Evolutionary conservation across 192 early-diverging fungal species (phyloP).

Genomic region (Linnemannia schmuckeri): DNA sequence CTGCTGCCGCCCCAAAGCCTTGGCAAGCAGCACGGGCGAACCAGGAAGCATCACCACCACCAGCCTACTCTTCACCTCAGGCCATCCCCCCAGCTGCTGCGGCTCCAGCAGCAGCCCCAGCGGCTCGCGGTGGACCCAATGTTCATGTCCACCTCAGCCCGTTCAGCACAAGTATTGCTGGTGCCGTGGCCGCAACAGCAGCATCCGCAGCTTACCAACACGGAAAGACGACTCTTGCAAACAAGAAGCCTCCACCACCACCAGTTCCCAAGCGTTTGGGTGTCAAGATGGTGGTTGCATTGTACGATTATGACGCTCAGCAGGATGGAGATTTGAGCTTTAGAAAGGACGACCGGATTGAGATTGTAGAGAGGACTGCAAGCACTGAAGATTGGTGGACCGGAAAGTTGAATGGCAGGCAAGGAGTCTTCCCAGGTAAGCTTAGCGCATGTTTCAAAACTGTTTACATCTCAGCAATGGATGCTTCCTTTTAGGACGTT

Average conservation of each 20-base stretch:
- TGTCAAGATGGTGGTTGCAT: slow-evolving; percentile 71
- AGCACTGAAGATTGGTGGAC: slow-evolving; percentile 89
- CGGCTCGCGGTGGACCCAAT: slow-evolving; percentile 27
- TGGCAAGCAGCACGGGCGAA: slow-evolving; percentile 19
- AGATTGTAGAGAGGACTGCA: slow-evolving; percentile 73
- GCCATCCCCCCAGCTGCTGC: slow-evolving; percentile 23
- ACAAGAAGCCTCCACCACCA: slow-evolving; percentile 56
- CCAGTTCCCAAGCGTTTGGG: slow-evolving; percentile 36
- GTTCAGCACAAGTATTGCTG: slow-evolving; percentile 43
- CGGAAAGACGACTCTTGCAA: slow-evolving; percentile 7
- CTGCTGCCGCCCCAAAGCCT: slow-evolving; percentile 28
- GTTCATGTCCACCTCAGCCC: slow-evolving; percentile 48
- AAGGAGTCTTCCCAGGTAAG: slow-evolving; percentile 83
- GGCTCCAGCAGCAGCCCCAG: not conserved
- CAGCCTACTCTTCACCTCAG: slow-evolving; percentile 37
- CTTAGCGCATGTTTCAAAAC: not conserved
- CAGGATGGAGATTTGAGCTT: slow-evolving; percentile 80
- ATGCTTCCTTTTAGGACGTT: not conserved
- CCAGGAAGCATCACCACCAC: slow-evolving; percentile 30
- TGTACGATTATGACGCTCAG: slow-evolving; percentile 86
- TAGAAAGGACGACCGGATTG: slow-evolving; percentile 77
- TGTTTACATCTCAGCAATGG: not conserved
- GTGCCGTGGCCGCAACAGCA: slow-evolving; percentile 38
- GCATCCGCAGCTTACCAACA: slow-evolving; percentile 25
- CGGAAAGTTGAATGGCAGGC: slow-evolving; percentile 69